Conservation (phyloP, 2,329 filamentous ascomycete genomes). For the Colletotrichum sp. region DNA sequence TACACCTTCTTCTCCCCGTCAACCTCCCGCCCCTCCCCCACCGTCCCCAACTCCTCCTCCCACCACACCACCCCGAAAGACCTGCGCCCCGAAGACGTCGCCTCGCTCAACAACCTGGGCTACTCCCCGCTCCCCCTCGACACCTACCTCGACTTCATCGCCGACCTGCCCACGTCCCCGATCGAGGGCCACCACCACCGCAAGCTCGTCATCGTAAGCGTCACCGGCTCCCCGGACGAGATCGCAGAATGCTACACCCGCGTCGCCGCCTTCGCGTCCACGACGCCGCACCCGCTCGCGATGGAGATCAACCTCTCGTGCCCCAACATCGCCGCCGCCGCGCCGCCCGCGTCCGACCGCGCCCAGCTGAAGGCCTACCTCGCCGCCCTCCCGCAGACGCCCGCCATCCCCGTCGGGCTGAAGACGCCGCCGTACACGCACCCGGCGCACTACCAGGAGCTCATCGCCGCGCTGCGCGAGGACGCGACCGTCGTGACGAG, state of each 20-base stretch:
- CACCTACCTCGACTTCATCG: slow-evolving; percentile 63
- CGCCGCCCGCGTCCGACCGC: slow-evolving; percentile 73
- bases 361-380: slow-evolving; percentile 61
- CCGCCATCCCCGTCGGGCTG: slow-evolving; percentile 58
- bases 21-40: slow-evolving; percentile 25
- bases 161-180: slow-evolving; percentile 42
- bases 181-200: slow-evolving; percentile 12
- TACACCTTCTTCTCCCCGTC: slow-evolving; percentile 67
- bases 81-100: slow-evolving; percentile 30
- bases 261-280: slow-evolving; percentile 44
- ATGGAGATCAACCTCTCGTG: slow-evolving; percentile 83
- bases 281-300: slow-evolving; percentile 57
- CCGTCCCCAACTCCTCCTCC: slow-evolving; percentile 20
- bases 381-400: slow-evolving; percentile 41
- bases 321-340: slow-evolving; percentile 72
- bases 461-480: slow-evolving; percentile 55
- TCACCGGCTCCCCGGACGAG: slow-evolving; percentile 68
- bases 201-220: slow-evolving; percentile 73
- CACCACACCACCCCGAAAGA: slow-evolving; percentile 24
- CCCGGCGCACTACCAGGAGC: slow-evolving; percentile 63
- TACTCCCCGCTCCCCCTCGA: slow-evolving; percentile 71
- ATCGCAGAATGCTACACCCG: slow-evolving; percentile 60
- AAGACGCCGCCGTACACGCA: slow-evolving; percentile 83
- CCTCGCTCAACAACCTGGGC: slow-evolving; percentile 73
- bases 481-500: slow-evolving; percentile 10